phyloP scores from a whole-genome alignment of 768 basidiomycete genomes.

The Mycena filopes region DNA sequence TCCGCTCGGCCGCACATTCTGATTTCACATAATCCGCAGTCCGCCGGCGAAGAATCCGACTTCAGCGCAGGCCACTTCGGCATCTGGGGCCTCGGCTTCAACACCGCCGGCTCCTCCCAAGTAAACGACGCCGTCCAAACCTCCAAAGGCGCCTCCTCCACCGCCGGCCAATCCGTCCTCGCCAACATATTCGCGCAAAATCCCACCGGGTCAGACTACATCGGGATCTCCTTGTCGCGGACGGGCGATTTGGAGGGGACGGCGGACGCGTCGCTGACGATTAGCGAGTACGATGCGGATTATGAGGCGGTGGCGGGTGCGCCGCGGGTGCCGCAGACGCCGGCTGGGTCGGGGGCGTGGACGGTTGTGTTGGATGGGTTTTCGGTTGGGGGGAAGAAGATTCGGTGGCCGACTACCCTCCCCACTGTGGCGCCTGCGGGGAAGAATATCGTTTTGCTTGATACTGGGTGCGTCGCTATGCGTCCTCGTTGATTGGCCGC shows the following conservation, averaged over 20 bases:
- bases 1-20: no score
- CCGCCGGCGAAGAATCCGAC: conserved; percentile 2
- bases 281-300: not conserved
- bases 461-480: conserved; percentile 9
- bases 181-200: conserved; percentile 13
- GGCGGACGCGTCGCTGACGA: conserved; percentile 8
- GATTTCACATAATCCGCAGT: no score
- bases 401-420: not conserved
- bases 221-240: conserved; percentile 5
- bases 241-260: conserved; percentile 7
- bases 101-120: not conserved
- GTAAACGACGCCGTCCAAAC: conserved; percentile 3
- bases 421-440: not conserved
- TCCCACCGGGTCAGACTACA: not conserved
- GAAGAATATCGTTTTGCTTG: conserved; percentile 11
- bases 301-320: not conserved
- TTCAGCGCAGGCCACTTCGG: conserved; percentile 3
- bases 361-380: not conserved
- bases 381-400: conserved; percentile 9
- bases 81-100: conserved; percentile 12
- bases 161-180: conserved; percentile 3
- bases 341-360: not conserved
- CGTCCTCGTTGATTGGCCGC: no score
- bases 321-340: not conserved
- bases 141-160: not conserved